Conservation (phyloP, 2,329 filamentous ascomycete genomes). For the Coniochaeta hoffmannii region DNA sequence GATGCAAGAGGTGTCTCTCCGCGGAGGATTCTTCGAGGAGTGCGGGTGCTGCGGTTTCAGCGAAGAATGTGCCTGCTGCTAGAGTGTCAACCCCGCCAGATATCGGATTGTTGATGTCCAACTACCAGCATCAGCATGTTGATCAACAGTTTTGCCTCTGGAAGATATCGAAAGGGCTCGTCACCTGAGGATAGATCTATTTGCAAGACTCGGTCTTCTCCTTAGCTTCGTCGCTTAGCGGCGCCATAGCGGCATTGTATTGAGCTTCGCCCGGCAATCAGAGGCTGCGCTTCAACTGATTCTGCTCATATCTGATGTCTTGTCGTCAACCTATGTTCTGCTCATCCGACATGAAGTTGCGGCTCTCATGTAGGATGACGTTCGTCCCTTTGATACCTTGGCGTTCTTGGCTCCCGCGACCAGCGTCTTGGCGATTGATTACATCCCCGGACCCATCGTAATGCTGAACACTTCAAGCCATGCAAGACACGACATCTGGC, state of each 20-base stretch:
- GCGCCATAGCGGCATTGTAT: neutral
- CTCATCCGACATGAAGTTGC: neutral
- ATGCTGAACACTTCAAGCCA: no score
- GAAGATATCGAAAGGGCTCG: neutral
- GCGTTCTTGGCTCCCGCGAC: constrained; percentile 7
- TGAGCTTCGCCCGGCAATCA: neutral
- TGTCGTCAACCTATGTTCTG: neutral
- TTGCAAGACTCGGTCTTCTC: neutral
- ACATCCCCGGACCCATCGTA: neutral
- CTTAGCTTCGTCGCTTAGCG: neutral
- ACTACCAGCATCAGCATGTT: no score
- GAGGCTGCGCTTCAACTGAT: neutral
- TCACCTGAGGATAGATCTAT: neutral
- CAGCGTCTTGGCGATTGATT: neutral
- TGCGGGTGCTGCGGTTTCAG: constrained; percentile 21
- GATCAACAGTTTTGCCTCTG: neutral
- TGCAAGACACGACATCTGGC: no score
- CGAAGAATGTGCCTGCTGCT: constrained; percentile 22
- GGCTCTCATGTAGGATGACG: neutral
- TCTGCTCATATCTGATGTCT: neutral
- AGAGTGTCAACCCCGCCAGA: no score
- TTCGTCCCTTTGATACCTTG: constrained; percentile 6
- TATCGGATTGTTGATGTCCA: no score
- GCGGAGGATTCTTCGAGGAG: constrained; percentile 23
- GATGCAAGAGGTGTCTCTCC: constrained; percentile 14